Percentiles rank a stretch among this genome's conserved stretches.
Conservation (phyloP, 1,139 yeast species). For the Suhomyces panamericanus region DNA sequence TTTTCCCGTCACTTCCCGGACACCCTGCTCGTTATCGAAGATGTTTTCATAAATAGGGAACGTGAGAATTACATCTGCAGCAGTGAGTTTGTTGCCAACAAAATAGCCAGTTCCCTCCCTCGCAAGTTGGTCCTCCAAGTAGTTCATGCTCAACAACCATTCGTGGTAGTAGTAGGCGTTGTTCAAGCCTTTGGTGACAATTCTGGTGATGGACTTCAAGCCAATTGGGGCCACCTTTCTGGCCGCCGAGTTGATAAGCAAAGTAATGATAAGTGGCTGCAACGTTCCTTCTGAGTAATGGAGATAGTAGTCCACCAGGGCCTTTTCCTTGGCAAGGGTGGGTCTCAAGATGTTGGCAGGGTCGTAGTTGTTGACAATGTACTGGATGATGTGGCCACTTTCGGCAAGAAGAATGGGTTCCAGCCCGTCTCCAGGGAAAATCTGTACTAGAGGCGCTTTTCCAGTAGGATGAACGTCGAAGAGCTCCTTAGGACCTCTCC, state of each 20-base stretch:
- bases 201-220: slow-evolving; percentile 38
- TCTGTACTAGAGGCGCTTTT: slow-evolving; percentile 54
- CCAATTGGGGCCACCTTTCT: slow-evolving; percentile 49
- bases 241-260: slow-evolving; percentile 43
- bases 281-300: slow-evolving; percentile 61
- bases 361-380: slow-evolving; percentile 44
- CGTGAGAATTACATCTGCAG: slow-evolving; percentile 57
- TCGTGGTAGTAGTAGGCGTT: slow-evolving; percentile 45
- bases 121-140: slow-evolving; percentile 40
- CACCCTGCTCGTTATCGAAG: slow-evolving; percentile 43
- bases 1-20: slow-evolving; percentile 35
- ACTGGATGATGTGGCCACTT: slow-evolving; percentile 49
- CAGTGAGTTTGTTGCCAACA: slow-evolving; percentile 56
- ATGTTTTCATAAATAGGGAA: slow-evolving; percentile 46
- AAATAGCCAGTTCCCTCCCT: slow-evolving; percentile 49
- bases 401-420: slow-evolving; percentile 41
- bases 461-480: slow-evolving; percentile 58
- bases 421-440: slow-evolving; percentile 46
- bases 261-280: slow-evolving; percentile 45
- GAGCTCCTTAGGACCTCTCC: slow-evolving; percentile 47
- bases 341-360: slow-evolving; percentile 35
- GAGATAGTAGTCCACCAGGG: slow-evolving; percentile 49
- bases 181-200: slow-evolving; percentile 45
- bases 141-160: slow-evolving; percentile 41
- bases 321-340: slow-evolving; percentile 30